Evolutionary conservation across 1,139 yeast species (phyloP), one percentile per base, ranked within the genome.

Genomic region (Pichia cactophila): DNA sequence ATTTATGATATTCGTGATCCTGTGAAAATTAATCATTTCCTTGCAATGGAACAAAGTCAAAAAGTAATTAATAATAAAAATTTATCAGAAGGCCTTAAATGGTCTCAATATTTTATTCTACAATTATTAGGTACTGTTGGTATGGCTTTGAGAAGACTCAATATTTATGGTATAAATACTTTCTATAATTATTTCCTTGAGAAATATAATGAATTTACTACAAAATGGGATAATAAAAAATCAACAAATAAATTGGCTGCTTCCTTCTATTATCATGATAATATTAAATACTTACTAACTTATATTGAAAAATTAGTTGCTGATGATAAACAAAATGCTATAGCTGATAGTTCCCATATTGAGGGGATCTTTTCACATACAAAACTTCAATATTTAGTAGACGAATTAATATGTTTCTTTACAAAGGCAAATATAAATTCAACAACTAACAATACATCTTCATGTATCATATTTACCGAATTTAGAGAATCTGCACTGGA

Each of bases 401-500:
- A 76, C 11, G 86, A 85, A 56, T 63, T 89, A 41, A 61, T 66
- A 1, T 66, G 65, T 2, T 89, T 87, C 60, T 81, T 84, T 5
- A 62, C 67, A 11, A 35, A 35, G 23, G 9, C 38, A 7, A 9
- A 35, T 16, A 35, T 17, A 7, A 62, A 67, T 0, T 62, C 64
- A 20, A 61, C 65, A 12, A 61, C 62, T 7, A 73, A 75, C 46
- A 86, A 96, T 1, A 29, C 50, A 26, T 54, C 56, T 3, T 52
- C 57, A 5, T 95, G 84, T 1, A 92, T 92, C 46, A 75, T 92
- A 0, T 92, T 92, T 62, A 86, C 96, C 0, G 96, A 89, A 61
- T 78, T 80, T 54, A 75, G 99, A 61, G 95, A 86, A 54, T 84
- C 96, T 5, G 97, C 97, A 0, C 70, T 87, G 37, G 97, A 89